Base-by-base conservation (phyloP, 805 yeast genomes). In the Sugiyamaella marilandica region DNA sequence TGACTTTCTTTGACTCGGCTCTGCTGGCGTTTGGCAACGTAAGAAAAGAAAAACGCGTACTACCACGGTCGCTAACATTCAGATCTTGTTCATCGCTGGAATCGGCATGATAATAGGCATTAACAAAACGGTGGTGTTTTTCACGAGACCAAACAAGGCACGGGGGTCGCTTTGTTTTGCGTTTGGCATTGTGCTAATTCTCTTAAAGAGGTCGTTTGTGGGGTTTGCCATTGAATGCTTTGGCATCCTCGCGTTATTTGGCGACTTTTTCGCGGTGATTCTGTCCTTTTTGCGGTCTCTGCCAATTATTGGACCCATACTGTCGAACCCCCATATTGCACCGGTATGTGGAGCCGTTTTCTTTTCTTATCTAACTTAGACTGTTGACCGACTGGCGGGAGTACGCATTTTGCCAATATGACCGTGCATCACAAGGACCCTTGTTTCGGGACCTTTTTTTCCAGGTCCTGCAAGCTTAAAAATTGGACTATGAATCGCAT, bases 221-320 rank as follows among this genome's bases (percentile, higher is more conserved):
- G 99, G 99, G 8, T 92, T 94, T 64, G 66, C 84, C 1, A 71
- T 92, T 37, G 99, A 92, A 68, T 80, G 85, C 48, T 73, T 91
- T 57, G 99, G 99, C n/a, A 88, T 92, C 24, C 70, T 92, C 55
- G 91, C 88, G 7, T 73, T 92, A 35, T 92, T 94, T 71, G 99
- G 90, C 35, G 98, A 94, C 70, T 91, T 94, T 69, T 87, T 92
- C 64, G 89, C 95, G 24, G 87, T 95, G 10, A 83, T 94, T 45
- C 80, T 92, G 10, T 85, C 87, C 59, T 92, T 94, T 65, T 75
- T 92, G 62, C 78, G 97, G 67, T 85, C 95, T 5, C 69, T 92
- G 61, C 99, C 99, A 2, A 66, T 86, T 54, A 82, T 94, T 55
- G 98, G 98, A 0, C 91, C 95, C 24, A 53, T 90, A 5, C 76